Evolutionary conservation across 129 eudicot genomes (phyloP).

Genomic region (Silybum marianum): DNA sequence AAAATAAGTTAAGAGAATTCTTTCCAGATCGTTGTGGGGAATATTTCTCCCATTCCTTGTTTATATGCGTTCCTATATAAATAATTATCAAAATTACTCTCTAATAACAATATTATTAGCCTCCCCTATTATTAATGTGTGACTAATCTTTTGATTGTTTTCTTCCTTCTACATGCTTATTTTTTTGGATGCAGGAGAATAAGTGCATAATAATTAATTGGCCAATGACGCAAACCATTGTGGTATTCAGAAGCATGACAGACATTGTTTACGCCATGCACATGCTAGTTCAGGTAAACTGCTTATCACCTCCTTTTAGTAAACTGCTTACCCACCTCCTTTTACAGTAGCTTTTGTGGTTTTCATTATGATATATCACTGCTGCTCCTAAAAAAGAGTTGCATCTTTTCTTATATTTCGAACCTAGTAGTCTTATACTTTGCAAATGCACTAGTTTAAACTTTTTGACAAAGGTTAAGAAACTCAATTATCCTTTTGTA

Average conservation of each 20-base stretch:
- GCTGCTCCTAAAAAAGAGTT: neutral
- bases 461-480: neutral
- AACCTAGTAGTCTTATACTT: neutral
- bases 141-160: slow-evolving; percentile 3
- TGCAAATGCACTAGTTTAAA: neutral
- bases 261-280: slow-evolving; percentile 74
- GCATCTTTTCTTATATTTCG: neutral
- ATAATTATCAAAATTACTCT: neutral
- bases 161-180: neutral
- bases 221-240: slow-evolving; percentile 63
- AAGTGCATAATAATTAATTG: slow-evolving; percentile 66
- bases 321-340: neutral
- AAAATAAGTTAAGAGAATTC: neutral
- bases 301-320: neutral
- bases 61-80: neutral
- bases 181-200: slow-evolving; percentile 45
- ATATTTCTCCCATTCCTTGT: slow-evolving; percentile 1
- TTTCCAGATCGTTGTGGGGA: neutral
- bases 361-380: neutral
- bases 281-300: slow-evolving; percentile 81
- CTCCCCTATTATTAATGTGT: neutral
- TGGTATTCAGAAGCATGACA: slow-evolving; percentile 65
- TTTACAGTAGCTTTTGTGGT: neutral
- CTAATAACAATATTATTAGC: neutral
- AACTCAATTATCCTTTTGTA: neutral